phyloP scores from a whole-genome alignment of 371 early-diverging fungal genomes.

The Mortierella sp. region DNA sequence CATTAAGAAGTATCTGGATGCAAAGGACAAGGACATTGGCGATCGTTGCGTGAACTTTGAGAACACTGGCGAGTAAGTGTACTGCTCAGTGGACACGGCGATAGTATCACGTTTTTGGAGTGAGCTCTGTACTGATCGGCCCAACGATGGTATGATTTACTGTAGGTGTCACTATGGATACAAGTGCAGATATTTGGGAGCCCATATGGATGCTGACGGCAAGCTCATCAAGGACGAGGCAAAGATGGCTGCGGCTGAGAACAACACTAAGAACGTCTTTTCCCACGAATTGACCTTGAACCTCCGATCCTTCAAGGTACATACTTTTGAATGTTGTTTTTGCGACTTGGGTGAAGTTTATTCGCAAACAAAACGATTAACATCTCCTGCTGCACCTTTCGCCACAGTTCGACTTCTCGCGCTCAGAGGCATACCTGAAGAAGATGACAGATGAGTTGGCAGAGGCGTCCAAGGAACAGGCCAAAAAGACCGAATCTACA shows the following conservation, averaged over 20 bases:
- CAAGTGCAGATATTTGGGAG: constrained; percentile 83
- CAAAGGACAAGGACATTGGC: constrained; percentile 83
- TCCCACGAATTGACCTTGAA: constrained; percentile 47
- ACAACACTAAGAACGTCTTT: constrained; percentile 39
- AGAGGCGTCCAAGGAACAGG: constrained; percentile 38
- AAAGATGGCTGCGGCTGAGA: constrained; percentile 60
- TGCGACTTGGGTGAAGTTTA: background rate
- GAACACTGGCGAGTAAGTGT: constrained; percentile 76
- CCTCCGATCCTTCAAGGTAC: constrained; percentile 56
- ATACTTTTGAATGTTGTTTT: too few species aligned
- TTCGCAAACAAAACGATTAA: background rate
- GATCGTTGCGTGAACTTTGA: constrained; percentile 81
- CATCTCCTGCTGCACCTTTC: background rate
- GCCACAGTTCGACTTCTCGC: constrained; percentile 64
- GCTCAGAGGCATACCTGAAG: constrained; percentile 60
- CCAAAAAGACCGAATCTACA: background rate
- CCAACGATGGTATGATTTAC: background rate
- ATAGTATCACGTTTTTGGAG: background rate
- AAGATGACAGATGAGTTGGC: constrained; percentile 60
- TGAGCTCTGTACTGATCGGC: background rate
- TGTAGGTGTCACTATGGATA: constrained; percentile 75
- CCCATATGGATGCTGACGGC: constrained; percentile 74
- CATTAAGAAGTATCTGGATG: constrained; percentile 68
- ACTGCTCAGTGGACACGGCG: background rate
- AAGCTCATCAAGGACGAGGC: constrained; percentile 67